Conservation (phyloP, 495 filamentous ascomycete species). For the Trichocladium uniseriatum region DNA sequence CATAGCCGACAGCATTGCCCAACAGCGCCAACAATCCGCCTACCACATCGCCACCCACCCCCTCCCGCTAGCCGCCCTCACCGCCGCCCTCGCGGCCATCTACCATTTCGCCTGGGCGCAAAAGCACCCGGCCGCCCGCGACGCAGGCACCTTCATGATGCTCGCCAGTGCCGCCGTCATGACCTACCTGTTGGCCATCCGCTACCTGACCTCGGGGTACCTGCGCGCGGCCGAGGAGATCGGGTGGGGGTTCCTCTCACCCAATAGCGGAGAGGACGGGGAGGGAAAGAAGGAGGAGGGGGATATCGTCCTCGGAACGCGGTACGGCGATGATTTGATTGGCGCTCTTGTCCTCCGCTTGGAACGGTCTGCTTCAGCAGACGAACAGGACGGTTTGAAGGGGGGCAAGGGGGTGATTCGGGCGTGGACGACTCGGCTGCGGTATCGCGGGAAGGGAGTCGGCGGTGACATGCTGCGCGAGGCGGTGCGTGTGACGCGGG, state of each 20-base stretch:
- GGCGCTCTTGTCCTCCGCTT: slow-evolving; percentile 37
- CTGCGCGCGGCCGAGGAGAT: slow-evolving; percentile 31
- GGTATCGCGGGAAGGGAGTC: slow-evolving; percentile 58
- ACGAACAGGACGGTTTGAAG: slow-evolving; percentile 14
- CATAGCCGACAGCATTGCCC: slow-evolving; percentile 38
- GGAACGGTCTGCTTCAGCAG: slow-evolving; percentile 21
- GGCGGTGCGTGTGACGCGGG: slow-evolving; percentile 49
- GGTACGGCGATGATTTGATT: slow-evolving; percentile 32
- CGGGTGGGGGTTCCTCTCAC: slow-evolving; percentile 27
- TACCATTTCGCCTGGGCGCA: slow-evolving; percentile 29
- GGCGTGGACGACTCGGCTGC: slow-evolving; percentile 64
- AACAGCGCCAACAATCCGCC: slow-evolving; percentile 37
- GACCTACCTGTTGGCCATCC: slow-evolving; percentile 34
- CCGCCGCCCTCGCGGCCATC: slow-evolving; percentile 18
- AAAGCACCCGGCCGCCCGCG: slow-evolving; percentile 10
- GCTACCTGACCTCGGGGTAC: slow-evolving; percentile 34
- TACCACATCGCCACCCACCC: slow-evolving; percentile 33
- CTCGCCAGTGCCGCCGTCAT: slow-evolving; percentile 28
- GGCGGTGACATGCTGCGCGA: slow-evolving; percentile 59
- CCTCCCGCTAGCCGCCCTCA: slow-evolving; percentile 25
- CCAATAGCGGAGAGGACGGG: slow-evolving; percentile 9
- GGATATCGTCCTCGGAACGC: slow-evolving; percentile 35
- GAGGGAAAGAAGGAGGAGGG: slow-evolving; percentile 26
- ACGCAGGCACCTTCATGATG: slow-evolving; percentile 29
- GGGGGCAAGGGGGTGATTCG: slow-evolving; percentile 50